These are phyloP conservation scores for Collybia sordida DNA, from an alignment of 768 basidiomycete genomes.

Conservation along the genomic window DNA sequence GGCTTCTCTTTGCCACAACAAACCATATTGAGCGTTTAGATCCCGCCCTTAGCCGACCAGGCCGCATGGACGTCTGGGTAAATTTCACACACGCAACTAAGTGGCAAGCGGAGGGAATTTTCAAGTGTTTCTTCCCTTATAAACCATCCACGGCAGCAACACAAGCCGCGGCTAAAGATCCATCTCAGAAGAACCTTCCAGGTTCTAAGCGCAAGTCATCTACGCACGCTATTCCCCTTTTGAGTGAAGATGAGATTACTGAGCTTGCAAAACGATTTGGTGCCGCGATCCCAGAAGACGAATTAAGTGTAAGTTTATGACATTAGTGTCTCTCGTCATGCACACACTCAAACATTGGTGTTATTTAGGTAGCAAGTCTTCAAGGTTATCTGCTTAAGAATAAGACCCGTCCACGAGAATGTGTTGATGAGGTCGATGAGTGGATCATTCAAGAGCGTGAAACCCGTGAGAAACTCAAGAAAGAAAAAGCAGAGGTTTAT, in stretches of 20 bases:
- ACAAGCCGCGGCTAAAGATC: slow-evolving; percentile 32
- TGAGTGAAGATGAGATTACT: slow-evolving; percentile 75
- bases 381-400: slow-evolving; percentile 89
- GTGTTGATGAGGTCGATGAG: slow-evolving; percentile 74
- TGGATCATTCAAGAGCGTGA: slow-evolving; percentile 84
- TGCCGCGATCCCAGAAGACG: slow-evolving; percentile 81
- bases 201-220: slow-evolving; percentile 62
- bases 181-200: slow-evolving; percentile 67
- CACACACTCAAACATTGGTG: background rate
- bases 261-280: slow-evolving; percentile 81
- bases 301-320: slow-evolving; percentile 65
- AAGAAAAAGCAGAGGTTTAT: slow-evolving; percentile 62
- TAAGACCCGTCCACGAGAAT: slow-evolving; percentile 86
- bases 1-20: slow-evolving; percentile 87
- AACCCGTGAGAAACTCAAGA: slow-evolving; percentile 82
- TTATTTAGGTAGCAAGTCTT: slow-evolving; percentile 67
- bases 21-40: slow-evolving; percentile 95
- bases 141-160: slow-evolving; percentile 32
- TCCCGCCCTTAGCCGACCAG: slow-evolving; percentile 83
- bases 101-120: slow-evolving; percentile 91
- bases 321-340: background rate
- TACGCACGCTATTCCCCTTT: slow-evolving; percentile 60
- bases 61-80: slow-evolving; percentile 91
- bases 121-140: slow-evolving; percentile 92
- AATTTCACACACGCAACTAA: slow-evolving; percentile 90